A percentile compares a stretch with the other conserved stretches of the same genome.
These are phyloP conservation scores for Selenicereus undatus DNA, from an alignment of 148 eudicot genomes.

Conservation along the genomic window DNA sequence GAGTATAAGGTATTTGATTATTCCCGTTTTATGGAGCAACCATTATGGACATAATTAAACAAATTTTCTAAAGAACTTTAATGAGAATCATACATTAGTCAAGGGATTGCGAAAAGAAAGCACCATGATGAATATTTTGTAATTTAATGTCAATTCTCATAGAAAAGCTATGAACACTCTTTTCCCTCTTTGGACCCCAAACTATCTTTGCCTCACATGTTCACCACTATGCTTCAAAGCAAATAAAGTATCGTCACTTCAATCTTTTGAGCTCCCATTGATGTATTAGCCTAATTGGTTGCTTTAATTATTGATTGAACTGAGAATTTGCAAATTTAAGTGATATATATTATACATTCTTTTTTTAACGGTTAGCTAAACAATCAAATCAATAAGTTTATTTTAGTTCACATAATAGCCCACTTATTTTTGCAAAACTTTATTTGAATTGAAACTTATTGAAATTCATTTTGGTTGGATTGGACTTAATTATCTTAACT, in stretches of 20 bases:
- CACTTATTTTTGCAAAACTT: no score
- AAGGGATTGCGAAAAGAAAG: conserved; percentile 1
- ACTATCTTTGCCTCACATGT: conserved; percentile 27
- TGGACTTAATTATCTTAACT: no score
- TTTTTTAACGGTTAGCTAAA: no score
- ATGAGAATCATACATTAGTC: not conserved
- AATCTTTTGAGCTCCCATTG: not conserved
- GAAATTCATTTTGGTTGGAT: no score
- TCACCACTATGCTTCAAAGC: conserved; percentile 14
- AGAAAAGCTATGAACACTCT: conserved; percentile 25
- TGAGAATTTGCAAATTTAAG: no score
- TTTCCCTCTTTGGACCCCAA: conserved; percentile 18
- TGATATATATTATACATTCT: no score
- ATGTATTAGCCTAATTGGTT: not conserved
- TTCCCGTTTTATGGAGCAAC: conserved; percentile 15
- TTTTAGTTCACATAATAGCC: no score
- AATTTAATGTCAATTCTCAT: conserved; percentile 11
- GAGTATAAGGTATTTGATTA: conserved; percentile 10
- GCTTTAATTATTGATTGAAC: no score
- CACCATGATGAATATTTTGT: conserved; percentile 6
- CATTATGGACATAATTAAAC: not conserved
- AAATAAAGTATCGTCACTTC: not conserved
- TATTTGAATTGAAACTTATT: no score
- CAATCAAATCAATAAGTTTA: no score
- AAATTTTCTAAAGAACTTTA: no score